phyloP scores from a whole-genome alignment of 1,284 basidiomycete species.

The Paramarasmius palmivorus region DNA sequence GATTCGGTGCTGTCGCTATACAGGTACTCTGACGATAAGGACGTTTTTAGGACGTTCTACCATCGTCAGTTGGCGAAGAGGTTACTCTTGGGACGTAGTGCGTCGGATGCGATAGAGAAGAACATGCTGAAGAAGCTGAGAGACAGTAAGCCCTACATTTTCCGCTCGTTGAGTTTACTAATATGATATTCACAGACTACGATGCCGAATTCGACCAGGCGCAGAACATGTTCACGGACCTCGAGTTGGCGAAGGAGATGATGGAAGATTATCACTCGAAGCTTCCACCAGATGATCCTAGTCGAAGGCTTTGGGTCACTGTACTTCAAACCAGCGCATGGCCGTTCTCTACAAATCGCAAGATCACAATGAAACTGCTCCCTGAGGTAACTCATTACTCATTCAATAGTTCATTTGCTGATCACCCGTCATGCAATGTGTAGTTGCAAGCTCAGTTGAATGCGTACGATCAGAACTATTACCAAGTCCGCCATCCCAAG shows the following conservation, averaged over 20 bases:
- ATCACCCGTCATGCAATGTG: not conserved
- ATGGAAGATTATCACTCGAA: conserved; percentile 59
- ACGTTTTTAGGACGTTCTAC: conserved; percentile 95
- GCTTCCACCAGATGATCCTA: conserved; percentile 29
- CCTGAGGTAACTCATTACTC: conserved; percentile 38
- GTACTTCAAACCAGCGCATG: conserved; percentile 76
- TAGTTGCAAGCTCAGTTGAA: conserved; percentile 74
- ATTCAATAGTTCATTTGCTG: not conserved
- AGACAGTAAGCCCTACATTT: conserved; percentile 60
- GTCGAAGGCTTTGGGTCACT: conserved; percentile 54
- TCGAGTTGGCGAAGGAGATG: conserved; percentile 71
- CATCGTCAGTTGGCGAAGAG: conserved; percentile 88
- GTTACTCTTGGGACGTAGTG: conserved; percentile 83
- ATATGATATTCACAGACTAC: conserved; percentile 57
- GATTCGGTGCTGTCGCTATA: conserved; percentile 84
- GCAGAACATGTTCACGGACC: conserved; percentile 89
- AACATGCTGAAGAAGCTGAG: conserved; percentile 88
- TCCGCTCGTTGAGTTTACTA: not conserved
- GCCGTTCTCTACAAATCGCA: conserved; percentile 60
- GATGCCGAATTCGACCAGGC: conserved; percentile 89
- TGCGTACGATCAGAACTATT: conserved; percentile 61
- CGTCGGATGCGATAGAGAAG: conserved; percentile 91
- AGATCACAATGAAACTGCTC: conserved; percentile 53
- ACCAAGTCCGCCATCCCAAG: conserved; percentile 74
- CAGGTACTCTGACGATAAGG: conserved; percentile 88